Percentiles rank a stretch among this genome's conserved stretches.
Evolutionary conservation across 2,329 filamentous ascomycete species (phyloP).

Genomic region (Alternaria alternata): DNA sequence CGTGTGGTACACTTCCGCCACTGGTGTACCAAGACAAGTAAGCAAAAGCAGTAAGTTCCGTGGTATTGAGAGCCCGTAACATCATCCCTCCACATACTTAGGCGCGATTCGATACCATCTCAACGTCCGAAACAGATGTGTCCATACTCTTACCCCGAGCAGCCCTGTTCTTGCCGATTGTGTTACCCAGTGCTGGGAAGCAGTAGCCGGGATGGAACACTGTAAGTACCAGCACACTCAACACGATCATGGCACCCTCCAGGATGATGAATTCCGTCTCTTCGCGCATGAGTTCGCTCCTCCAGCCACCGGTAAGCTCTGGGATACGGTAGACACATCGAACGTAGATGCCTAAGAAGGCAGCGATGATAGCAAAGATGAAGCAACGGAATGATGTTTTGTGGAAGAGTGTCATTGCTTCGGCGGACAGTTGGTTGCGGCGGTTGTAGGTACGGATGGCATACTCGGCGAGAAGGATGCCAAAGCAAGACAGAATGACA

Average conservation of each 20-base stretch:
- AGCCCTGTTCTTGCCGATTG: slow-evolving; percentile 23
- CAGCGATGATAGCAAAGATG: slow-evolving; percentile 46
- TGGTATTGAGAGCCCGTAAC: background rate
- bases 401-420: slow-evolving; percentile 31
- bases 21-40: background rate
- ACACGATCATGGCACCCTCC: slow-evolving; percentile 63
- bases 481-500: slow-evolving; percentile 60
- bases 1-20: background rate
- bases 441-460: slow-evolving; percentile 40
- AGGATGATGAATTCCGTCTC: slow-evolving; percentile 60
- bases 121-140: slow-evolving; percentile 24
- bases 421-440: slow-evolving; percentile 31
- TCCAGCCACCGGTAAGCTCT: slow-evolving; percentile 59
- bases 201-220: slow-evolving; percentile 57
- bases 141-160: slow-evolving; percentile 27
- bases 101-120: slow-evolving; percentile 17
- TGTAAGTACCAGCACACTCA: slow-evolving; percentile 57
- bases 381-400: slow-evolving; percentile 42
- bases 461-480: slow-evolving; percentile 52
- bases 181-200: slow-evolving; percentile 45
- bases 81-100: background rate
- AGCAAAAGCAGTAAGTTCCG: background rate
- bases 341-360: slow-evolving; percentile 57
- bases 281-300: slow-evolving; percentile 57
- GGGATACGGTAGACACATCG: slow-evolving; percentile 60